Evolutionary conservation across 1,139 yeast genomes (phyloP).

Genomic region (Hansenula anomala): DNA sequence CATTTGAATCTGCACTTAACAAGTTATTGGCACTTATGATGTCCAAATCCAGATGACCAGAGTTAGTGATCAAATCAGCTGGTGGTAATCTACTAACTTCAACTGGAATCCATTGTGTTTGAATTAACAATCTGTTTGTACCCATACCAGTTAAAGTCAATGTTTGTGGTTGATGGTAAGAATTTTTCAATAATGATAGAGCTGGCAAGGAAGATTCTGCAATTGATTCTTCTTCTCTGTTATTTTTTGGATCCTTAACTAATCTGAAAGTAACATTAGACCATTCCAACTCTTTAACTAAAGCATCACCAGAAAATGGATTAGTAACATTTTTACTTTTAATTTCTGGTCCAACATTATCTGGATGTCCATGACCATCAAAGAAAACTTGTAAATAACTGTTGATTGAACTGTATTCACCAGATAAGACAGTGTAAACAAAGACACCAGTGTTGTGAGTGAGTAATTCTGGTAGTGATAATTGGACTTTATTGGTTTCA

Average conservation of each 20-base stretch:
- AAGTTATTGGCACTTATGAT: conserved; percentile 65
- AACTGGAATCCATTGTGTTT: conserved; percentile 79
- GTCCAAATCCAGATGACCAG: conserved; percentile 67
- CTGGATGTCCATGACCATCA: conserved; percentile 66
- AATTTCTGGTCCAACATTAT: conserved; percentile 49
- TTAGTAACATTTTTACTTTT: conserved; percentile 36
- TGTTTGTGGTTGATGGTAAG: conserved; percentile 55
- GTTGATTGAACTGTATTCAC: conserved; percentile 46
- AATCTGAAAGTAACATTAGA: conserved; percentile 63
- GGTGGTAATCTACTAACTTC: conserved; percentile 57
- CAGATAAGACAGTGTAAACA: conserved; percentile 60
- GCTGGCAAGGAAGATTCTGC: conserved; percentile 70
- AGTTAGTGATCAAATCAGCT: conserved; percentile 68
- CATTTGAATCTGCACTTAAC: conserved; percentile 81
- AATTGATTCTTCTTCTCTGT: conserved; percentile 52
- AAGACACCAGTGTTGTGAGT: conserved; percentile 72
- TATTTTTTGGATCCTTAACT: conserved; percentile 45
- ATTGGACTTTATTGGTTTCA: conserved; percentile 46
- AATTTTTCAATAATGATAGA: conserved; percentile 56
- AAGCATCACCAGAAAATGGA: conserved; percentile 65
- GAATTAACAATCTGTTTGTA: conserved; percentile 48
- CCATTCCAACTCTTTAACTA: conserved; percentile 72
- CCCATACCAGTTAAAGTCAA: conserved; percentile 47
- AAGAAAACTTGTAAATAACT: conserved; percentile 68
- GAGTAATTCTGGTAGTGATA: conserved; percentile 59